Conservation (phyloP, 2,329 filamentous ascomycete species). For the Lasiodiplodia hormozganensis region DNA sequence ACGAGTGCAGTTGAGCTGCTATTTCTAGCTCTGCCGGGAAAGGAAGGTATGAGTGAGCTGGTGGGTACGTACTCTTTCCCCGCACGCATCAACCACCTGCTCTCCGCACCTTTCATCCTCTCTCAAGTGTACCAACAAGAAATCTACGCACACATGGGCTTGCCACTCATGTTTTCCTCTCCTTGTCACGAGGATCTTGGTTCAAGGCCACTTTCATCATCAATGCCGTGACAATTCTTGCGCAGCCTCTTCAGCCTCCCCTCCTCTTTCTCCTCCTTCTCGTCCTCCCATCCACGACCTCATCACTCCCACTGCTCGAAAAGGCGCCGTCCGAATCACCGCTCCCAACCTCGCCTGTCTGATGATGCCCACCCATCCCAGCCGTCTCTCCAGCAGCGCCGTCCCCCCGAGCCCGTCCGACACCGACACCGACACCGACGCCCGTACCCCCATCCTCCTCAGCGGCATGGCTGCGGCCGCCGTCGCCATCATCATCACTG, state of each 20-base stretch:
- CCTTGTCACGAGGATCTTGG: neutral
- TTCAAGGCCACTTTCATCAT: neutral
- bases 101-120: neutral
- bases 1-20: neutral
- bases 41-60: neutral
- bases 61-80: slow-evolving; percentile 10
- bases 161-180: neutral
- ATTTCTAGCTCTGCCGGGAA: neutral
- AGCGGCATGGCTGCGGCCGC: too few species aligned
- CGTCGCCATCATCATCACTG: too few species aligned
- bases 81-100: slow-evolving; percentile 10
- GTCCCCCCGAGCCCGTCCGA: too few species aligned
- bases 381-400: too few species aligned
- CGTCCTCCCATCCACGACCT: neutral
- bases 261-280: neutral
- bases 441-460: too few species aligned
- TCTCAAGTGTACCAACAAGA: neutral
- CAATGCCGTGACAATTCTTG: neutral
- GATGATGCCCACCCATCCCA: too few species aligned
- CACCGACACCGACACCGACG: too few species aligned
- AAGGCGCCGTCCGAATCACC: too few species aligned
- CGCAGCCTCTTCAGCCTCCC: neutral
- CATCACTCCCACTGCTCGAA: neutral
- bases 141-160: neutral
- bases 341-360: too few species aligned